Conservation (phyloP, 495 filamentous ascomycete species). For the Pyrenula massariospora region DNA sequence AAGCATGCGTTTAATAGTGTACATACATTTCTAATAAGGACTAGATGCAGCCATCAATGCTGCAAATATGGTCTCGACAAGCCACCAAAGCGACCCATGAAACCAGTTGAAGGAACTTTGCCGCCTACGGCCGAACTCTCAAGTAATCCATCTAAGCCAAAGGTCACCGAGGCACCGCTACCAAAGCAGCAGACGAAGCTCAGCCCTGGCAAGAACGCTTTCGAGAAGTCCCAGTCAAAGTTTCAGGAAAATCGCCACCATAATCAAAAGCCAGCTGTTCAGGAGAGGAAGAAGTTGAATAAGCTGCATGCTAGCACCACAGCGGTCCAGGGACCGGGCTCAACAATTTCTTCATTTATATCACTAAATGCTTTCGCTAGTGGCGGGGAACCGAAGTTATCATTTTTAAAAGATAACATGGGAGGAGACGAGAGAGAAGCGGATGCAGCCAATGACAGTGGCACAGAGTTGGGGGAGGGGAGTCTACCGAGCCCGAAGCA, state of each 20-base stretch:
- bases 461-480: neutral
- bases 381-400: neutral
- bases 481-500: neutral
- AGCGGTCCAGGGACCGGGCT: neutral
- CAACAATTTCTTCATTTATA: neutral
- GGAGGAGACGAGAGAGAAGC: neutral
- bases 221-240: neutral
- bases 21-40: slow-evolving; percentile 16
- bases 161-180: neutral
- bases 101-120: neutral
- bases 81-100: slow-evolving; percentile 38
- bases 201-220: neutral
- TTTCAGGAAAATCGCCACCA: neutral
- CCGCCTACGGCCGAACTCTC: neutral
- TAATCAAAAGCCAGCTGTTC: neutral
- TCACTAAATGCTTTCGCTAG: neutral
- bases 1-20: slow-evolving; percentile 10
- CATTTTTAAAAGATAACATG: neutral
- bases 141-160: no score
- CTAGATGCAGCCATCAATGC: slow-evolving; percentile 69
- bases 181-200: neutral
- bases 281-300: neutral
- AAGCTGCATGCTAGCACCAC: neutral
- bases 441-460: neutral
- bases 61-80: slow-evolving; percentile 83